Base-by-base conservation (phyloP, 1,284 basidiomycete genomes). In the Ganoderma resinaceum region DNA sequence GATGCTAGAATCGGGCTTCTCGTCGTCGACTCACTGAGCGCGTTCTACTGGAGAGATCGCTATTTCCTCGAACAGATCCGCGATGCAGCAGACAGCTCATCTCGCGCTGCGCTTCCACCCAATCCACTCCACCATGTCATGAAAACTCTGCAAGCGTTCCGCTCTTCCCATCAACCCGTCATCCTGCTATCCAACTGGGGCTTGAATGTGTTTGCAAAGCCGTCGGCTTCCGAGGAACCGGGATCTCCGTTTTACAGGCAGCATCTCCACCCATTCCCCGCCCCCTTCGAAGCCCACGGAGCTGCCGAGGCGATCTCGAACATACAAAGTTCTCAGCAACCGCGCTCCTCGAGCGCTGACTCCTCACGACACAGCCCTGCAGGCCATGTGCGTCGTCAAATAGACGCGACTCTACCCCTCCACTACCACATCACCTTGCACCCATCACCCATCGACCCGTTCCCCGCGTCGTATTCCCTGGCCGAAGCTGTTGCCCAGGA, bases 21-120 rank as follows among this genome's bases (percentile, higher is more conserved):
- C 33, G 88, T 87, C 18, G 81, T 95, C 52, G 94, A 95, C 79
- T 92, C 92, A 8, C 80, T 94, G 66, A 91, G 90, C 76, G 78
- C 91, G 0, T 94, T 92, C 76, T 88, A 92, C 79, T 95, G 93
- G 93, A 73, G 83, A 11, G 93, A 95, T 77, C 88, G 91, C 46
- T 90, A 89, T 76, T 81, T 83, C 49, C 77, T 81, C 40, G 93
- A 94, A 76, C 87, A 89, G 70, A 73, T 83, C 63, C 85, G 81
- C 57, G 73, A 75, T 26, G 70, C 68, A 63, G 64, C 66, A 14
- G 76, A 71, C 53, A 62, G 64, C 58, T 52, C 63, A 64, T 55
- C 66, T 46, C 60, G 66, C 31, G n/a, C 18, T 20, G 18, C 38
- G 0, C 72, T 61, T 52, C 72, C 65, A 62, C 74, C 71, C 62